Base-by-base conservation (phyloP, 352 stramenopile species). In the Phytophthora gonapodyides region DNA sequence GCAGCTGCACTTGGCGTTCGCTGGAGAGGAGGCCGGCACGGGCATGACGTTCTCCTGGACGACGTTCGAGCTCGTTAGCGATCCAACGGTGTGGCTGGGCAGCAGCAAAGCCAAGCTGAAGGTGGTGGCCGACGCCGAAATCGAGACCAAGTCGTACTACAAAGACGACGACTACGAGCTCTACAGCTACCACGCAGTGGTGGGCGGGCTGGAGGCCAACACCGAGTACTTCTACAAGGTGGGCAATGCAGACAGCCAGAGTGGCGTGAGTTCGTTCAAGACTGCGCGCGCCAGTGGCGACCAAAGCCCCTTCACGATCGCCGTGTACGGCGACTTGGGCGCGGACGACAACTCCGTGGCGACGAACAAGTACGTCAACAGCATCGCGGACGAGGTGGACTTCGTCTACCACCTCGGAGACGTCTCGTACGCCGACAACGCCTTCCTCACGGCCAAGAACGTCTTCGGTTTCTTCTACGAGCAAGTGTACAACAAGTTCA, bases 401-500 rank as follows among this genome's bases (percentile, higher is more conserved):
- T 75, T 78, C 31, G 44, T 75, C 17, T 78, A 63, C 30, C 65
- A 75, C 37, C 21, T 78, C 19, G 69, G 69, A 7, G 69, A 78
- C 44, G 34, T 75, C 4, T 53, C 60, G 12, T 78, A 78, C 41
- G 65, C 69, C 8, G 69, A 78, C 45, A 71, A 74, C 13, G 44
- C 56, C 2, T 74, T 67, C 41, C 58, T 75, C 6, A 61, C 58
- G 2, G 58, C 60, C n/a, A 64, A 67, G 17, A 64, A 50, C 7
- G 44, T 54, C 3, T 59, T 72, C 7, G 71, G 57, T 0, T 76
- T 76, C 35, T 75, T 59, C 45, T 80, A 80, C 47, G 71, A 80
- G 46, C 45, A 76, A 52, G 21, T 72, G 3, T 94, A 82, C 63
- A 89, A 94, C 58, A 61, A 69, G 34, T 94, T 73, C 75, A 87